A percentile compares a stretch with the other conserved stretches of the same genome.
Evolutionary conservation across 495 filamentous ascomycete genomes (phyloP).

Genomic region (Hypoxylon lienhwacheense): DNA sequence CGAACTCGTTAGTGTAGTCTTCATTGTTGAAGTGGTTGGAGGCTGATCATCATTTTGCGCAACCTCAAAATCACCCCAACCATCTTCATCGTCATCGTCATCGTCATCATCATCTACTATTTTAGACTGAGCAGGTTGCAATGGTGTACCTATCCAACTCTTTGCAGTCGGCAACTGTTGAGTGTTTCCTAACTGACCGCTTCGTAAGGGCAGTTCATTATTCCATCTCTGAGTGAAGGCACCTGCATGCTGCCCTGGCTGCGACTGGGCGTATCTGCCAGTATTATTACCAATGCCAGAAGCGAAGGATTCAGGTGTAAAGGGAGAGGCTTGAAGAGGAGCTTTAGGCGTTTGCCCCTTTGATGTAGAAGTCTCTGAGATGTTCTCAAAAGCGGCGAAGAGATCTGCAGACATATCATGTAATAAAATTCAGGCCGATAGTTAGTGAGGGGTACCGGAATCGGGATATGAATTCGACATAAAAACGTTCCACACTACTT

Average conservation of each 20-base stretch:
- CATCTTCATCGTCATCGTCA: conserved; percentile 62
- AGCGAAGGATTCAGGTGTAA: conserved; percentile 20
- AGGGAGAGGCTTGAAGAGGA: conserved; percentile 6
- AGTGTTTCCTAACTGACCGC: conserved; percentile 9
- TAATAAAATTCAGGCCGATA: background rate
- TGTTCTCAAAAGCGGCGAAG: conserved; percentile 67
- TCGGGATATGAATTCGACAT: background rate
- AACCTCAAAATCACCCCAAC: conserved; percentile 76
- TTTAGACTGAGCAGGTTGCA: conserved; percentile 6
- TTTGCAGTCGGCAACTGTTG: conserved; percentile 27
- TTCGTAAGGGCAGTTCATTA: conserved; percentile 1
- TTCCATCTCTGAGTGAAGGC: conserved; percentile 14
- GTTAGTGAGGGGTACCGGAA: background rate
- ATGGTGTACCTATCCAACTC: conserved; percentile 16
- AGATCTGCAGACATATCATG: conserved; percentile 72
- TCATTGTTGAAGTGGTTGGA: conserved; percentile 1
- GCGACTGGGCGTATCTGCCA: background rate
- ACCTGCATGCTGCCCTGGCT: conserved; percentile 1
- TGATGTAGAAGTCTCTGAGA: conserved; percentile 32
- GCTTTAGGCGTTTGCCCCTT: conserved; percentile 31
- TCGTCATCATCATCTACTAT: conserved; percentile 43
- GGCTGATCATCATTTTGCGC: conserved; percentile 38
- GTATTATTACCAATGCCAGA: conserved; percentile 10
- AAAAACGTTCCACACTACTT: background rate
- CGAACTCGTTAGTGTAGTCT: conserved; percentile 9